Evolutionary conservation across 345 rosid species (phyloP), one percentile per base, ranked within the genome.

Genomic region (Euphorbia tirucalli): DNA sequence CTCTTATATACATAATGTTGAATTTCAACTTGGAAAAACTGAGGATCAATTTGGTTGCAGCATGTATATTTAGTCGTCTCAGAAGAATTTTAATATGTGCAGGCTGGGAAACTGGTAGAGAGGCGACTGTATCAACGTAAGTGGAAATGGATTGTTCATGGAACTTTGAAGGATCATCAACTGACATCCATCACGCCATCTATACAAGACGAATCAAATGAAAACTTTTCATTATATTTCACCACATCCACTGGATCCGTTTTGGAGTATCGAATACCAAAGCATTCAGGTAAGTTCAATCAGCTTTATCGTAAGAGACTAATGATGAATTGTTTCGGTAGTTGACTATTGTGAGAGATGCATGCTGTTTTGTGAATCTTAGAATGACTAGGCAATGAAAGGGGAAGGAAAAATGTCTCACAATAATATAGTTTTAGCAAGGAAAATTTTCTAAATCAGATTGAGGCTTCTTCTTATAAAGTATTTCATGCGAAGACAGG

Each of bases 81-180:
- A 69, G 52, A 54, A 70, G 13, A 3, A 70, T 59, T 48, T 49
- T 49, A n/a, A 28, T 48, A 55, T 41, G 18, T 44, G 32, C 82
- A 89, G 94, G 76, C 76, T 19, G 91, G 91, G 43, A 66, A 74
- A 39, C 74, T 89, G 80, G 78, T 83, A 0, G 91, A 89, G 79
- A 84, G 91, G 73, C 73, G 87, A 35, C 69, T 83, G 7, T 70
- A 83, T 66, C 85, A 83, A 66, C 77, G 89, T 74, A 89, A 84
- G 77, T 87, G 94, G 91, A 89, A 83, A 78, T 89, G 94, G 94
- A 83, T 82, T 35, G 65, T 50, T 70, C 90, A 87, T 79, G 94
- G 82, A 69, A 83, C 85, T 83, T 86, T 90, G 7, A 76, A 77
- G 66, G 76, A 80, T 64, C 82, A 84, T 65, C 77, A 64, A 44